phyloP scores from a whole-genome alignment of 208 protist genomes.

The Trypanosoma scelopori region DNA sequence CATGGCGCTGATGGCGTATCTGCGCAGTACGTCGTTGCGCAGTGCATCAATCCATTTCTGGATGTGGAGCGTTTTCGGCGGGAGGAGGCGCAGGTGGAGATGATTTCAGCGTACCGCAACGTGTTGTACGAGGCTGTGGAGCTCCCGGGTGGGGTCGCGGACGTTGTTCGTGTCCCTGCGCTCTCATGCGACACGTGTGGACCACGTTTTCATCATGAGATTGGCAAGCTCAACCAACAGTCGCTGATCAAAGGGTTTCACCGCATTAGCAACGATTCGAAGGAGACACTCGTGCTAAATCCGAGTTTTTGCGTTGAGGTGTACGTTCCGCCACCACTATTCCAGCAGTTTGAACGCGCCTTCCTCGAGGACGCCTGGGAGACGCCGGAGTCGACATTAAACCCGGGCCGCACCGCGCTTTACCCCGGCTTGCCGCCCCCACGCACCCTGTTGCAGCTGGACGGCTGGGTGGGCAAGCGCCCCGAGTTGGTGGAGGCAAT shows the following conservation, averaged over 20 bases:
- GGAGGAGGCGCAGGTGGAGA: conserved; percentile 88
- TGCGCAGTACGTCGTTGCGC: conserved; percentile 22
- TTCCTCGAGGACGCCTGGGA: conserved; percentile 85
- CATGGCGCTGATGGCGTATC: not conserved
- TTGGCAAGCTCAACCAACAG: conserved; percentile 87
- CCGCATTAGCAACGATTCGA: conserved; percentile 67
- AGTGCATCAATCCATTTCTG: conserved; percentile 74
- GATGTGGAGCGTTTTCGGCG: conserved; percentile 61
- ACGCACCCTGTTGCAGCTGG: conserved; percentile 56
- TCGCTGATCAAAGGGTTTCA: conserved; percentile 87
- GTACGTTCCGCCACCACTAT: conserved; percentile 60
- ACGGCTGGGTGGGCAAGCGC: conserved; percentile 81
- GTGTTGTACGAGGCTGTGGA: conserved; percentile 81
- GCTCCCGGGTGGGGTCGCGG: conserved; percentile 32
- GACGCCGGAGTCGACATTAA: conserved; percentile 58
- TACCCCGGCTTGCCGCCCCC: conserved; percentile 82
- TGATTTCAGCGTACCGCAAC: conserved; percentile 87
- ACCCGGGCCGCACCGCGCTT: conserved; percentile 63
- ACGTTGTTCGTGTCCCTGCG: conserved; percentile 74
- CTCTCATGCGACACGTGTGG: conserved; percentile 60
- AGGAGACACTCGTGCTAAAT: conserved; percentile 71
- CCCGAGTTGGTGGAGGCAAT: conserved; percentile 78
- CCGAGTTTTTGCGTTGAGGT: conserved; percentile 70
- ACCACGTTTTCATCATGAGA: conserved; percentile 47
- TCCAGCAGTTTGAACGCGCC: conserved; percentile 60